These are phyloP conservation scores for Clavispora vitiphila DNA, from an alignment of 805 yeast genomes.

Conservation along the genomic window DNA sequence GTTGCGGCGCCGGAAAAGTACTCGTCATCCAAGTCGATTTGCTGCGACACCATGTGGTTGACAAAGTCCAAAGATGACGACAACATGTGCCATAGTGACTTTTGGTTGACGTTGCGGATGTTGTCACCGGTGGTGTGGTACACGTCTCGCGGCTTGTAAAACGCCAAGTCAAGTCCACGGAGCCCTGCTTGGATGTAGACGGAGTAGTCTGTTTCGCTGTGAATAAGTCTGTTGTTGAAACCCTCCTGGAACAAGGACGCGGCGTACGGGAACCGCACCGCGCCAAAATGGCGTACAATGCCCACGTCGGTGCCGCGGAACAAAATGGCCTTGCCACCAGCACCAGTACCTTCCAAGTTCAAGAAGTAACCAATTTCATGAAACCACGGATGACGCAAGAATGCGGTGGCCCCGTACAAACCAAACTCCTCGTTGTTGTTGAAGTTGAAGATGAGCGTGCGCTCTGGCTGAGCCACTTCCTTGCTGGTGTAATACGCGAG, in stretches of 20 bases:
- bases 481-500: conserved; percentile 43
- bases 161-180: conserved; percentile 87
- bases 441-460: conserved; percentile 78
- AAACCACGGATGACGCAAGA: conserved; percentile 70
- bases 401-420: conserved; percentile 72
- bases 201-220: conserved; percentile 82
- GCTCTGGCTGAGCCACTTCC: conserved; percentile 45
- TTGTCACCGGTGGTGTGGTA: conserved; percentile 79
- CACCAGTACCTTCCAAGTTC: conserved; percentile 90
- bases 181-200: conserved; percentile 61
- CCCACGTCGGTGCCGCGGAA: conserved; percentile 82
- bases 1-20: conserved; percentile 16
- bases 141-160: conserved; percentile 75
- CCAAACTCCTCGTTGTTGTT: conserved; percentile 91
- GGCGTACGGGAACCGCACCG: conserved; percentile 68
- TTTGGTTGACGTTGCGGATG: conserved; percentile 56
- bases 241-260: conserved; percentile 82
- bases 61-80: conserved; percentile 62
- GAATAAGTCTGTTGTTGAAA: conserved; percentile 63
- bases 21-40: conserved; percentile 27
- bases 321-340: conserved; percentile 78
- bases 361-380: conserved; percentile 57
- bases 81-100: conserved; percentile 82
- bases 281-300: conserved; percentile 51
- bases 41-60: conserved; percentile 31